Base-by-base conservation (phyloP, 2,329 filamentous ascomycete species). In the Claviceps sp. region DNA sequence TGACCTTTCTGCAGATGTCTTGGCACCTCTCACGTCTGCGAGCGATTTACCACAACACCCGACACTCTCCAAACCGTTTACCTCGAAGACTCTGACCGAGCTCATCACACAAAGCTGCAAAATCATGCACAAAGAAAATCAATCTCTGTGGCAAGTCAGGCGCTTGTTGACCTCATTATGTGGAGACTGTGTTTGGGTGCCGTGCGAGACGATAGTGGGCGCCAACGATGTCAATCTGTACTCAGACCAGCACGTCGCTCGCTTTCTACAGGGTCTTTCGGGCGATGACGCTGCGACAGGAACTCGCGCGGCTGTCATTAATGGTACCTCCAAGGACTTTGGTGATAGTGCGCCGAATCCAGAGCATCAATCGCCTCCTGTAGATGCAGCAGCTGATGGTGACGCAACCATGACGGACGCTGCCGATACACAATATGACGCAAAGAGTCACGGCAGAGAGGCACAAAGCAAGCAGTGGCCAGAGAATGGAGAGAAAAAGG, bases 31-130 rank as follows among this genome's bases (percentile, higher is more conserved):
- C 51, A 88, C 84, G 18, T 74, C 85, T 37, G 80, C 86, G 48
- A 84, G 84, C 65, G 85, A 90, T 54, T 73, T 94, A 16, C 78
- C 85, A 14, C 76, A 76, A 52, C 87, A 93, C 63, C 84, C 86
- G 49, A 84, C 84, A 24, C 72, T 90, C 42, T 87, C 85, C 54
- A 75, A 81, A 58, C 82, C 87, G 0, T 93, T 89, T 63, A 83
- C 76, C 14, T 87, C 85, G 48, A 82, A 79, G 58, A 86, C 84
- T 11, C 74, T 93, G 18, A 82, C 79, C 48, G 79, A 87, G 56
- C 76, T 94, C 52, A 79, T 84, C 18, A 73, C 74, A 45, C 82
- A 90, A 66, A 83, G 81, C 51, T 77, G 80, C 57, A 75, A 78
- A 52, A 83, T 87, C 58, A 80, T 88, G 72, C 81, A 87, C 53